A percentile compares a stretch with the other conserved stretches of the same genome.
Conservation (phyloP, 352 stramenopile species). For the Thalassiosira hispida region DNA sequence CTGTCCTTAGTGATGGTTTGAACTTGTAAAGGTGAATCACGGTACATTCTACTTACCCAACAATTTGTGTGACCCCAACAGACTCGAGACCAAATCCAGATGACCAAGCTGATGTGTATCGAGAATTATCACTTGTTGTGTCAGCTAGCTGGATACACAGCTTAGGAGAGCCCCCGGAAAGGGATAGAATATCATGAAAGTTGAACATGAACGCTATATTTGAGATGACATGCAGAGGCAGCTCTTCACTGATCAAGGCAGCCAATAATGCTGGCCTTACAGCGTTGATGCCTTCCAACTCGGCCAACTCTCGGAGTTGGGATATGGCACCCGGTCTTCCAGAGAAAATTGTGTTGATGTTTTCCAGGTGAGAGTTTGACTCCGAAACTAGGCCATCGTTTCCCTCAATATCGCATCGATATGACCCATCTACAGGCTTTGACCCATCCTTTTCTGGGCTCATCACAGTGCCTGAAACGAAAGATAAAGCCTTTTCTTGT, state of each 20-base stretch:
- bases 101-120: slow-evolving; percentile 86
- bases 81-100: slow-evolving; percentile 88
- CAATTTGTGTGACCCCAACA: slow-evolving; percentile 87
- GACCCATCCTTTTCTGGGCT: slow-evolving; percentile 77
- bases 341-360: slow-evolving; percentile 79
- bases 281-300: slow-evolving; percentile 13
- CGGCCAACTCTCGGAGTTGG: slow-evolving; percentile 41
- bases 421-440: slow-evolving; percentile 75
- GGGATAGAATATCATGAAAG: slow-evolving; percentile 81
- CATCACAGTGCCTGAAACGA: slow-evolving; percentile 79
- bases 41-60: slow-evolving; percentile 82
- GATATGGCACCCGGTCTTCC: slow-evolving; percentile 77
- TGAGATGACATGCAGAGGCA: slow-evolving; percentile 78
- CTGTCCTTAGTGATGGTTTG: neutral
- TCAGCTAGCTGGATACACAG: slow-evolving; percentile 85
- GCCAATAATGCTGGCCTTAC: slow-evolving; percentile 55
- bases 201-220: slow-evolving; percentile 90
- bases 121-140: slow-evolving; percentile 31
- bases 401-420: slow-evolving; percentile 63
- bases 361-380: slow-evolving; percentile 26
- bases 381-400: slow-evolving; percentile 22
- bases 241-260: slow-evolving; percentile 80
- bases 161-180: slow-evolving; percentile 65
- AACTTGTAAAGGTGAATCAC: no score
- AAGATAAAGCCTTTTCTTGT: slow-evolving; percentile 80